Conservation (phyloP, 2,329 filamentous ascomycete species). For the Fusarium coffeatum region DNA sequence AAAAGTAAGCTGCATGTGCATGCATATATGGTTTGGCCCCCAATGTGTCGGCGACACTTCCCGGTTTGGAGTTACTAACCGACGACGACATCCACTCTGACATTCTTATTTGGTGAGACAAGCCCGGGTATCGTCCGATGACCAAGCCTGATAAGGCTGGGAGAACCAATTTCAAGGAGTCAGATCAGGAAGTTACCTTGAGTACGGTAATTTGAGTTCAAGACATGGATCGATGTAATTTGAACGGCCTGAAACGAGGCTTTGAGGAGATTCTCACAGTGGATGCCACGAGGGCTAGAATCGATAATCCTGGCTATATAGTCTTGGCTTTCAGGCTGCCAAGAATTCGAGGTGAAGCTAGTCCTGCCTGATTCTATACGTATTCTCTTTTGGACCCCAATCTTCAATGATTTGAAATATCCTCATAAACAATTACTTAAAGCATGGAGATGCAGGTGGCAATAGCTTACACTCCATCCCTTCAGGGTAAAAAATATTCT, state of each 20-base stretch:
- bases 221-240: not conserved
- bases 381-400: not conserved
- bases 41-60: not conserved
- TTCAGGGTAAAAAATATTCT: not conserved
- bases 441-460: not conserved
- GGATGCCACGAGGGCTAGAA: not conserved
- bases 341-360: not conserved
- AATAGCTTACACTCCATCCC: not conserved
- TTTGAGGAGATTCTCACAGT: not conserved
- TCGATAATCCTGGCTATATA: not conserved
- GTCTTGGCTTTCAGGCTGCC: not conserved
- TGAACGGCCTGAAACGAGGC: not conserved
- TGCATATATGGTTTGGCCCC: not conserved
- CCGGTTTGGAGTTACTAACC: not conserved
- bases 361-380: not conserved
- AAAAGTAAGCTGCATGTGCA: constrained; percentile 13
- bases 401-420: not conserved
- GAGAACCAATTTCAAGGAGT: not conserved
- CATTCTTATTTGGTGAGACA: not conserved
- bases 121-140: not conserved
- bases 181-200: no score
- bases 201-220: not conserved
- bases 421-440: not conserved
- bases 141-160: constrained; percentile 3
- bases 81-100: not conserved